phyloP scores from a whole-genome alignment of 495 filamentous ascomycete species.

The Copromyces sp. region DNA sequence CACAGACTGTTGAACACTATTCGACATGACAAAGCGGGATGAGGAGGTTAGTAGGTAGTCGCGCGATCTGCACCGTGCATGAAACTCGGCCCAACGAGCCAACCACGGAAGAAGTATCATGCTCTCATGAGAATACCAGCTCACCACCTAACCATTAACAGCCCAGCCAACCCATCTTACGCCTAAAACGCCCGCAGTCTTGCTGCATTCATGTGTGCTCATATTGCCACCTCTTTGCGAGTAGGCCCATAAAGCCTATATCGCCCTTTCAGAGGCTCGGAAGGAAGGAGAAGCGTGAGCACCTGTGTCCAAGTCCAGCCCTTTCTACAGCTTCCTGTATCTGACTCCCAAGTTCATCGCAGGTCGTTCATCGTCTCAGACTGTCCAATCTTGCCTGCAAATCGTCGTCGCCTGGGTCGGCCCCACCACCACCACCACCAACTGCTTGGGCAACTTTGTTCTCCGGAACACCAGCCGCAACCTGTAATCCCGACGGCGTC shows the following conservation, averaged over 20 bases:
- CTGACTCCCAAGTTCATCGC: neutral
- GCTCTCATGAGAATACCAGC: neutral
- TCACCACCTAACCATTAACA: neutral
- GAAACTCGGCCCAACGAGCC: neutral
- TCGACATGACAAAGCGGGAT: neutral
- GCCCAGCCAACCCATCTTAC: neutral
- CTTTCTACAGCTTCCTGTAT: neutral
- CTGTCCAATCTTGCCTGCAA: slow-evolving; percentile 76
- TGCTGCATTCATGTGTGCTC: neutral
- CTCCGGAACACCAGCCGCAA: slow-evolving; percentile 43
- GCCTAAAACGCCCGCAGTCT: neutral
- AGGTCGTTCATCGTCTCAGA: slow-evolving; percentile 35
- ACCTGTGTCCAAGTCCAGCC: neutral
- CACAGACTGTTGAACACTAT: neutral
- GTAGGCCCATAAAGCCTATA: neutral
- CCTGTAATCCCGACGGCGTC: slow-evolving; percentile 61
- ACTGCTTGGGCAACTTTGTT: slow-evolving; percentile 65
- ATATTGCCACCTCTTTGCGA: neutral
- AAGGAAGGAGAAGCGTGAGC: neutral
- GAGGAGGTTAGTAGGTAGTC: neutral
- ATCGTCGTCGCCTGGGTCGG: slow-evolving; percentile 60
- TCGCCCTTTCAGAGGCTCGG: neutral
- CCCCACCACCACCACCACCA: slow-evolving; percentile 48
- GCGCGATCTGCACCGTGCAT: neutral
- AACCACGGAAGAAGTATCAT: neutral